A percentile compares a stretch with the other conserved stretches of the same genome.
Conservation (phyloP, 345 rosid genomes). For the Murraya koenigii region DNA sequence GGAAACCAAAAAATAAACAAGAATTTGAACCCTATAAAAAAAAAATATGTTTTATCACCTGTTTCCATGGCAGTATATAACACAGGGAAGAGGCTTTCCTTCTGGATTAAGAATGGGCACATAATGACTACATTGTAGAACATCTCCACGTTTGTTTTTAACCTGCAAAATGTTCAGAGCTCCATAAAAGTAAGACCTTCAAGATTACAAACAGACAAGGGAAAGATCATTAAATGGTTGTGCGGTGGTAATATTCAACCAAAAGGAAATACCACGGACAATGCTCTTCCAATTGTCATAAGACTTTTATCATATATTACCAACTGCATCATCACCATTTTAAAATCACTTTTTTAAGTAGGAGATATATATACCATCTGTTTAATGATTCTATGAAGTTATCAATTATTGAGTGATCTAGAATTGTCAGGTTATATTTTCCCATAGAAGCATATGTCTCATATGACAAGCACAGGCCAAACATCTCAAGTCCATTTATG, state of each 20-base stretch:
- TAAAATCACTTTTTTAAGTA: neutral
- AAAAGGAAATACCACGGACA: neutral
- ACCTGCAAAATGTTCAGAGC: slow-evolving; percentile 47
- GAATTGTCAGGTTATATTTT: neutral
- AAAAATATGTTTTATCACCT: slow-evolving; percentile 43
- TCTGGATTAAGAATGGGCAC: slow-evolving; percentile 65
- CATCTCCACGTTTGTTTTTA: slow-evolving; percentile 69
- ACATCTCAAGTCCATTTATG: neutral
- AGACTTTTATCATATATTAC: neutral
- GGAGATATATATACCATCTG: neutral
- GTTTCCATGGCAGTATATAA: slow-evolving; percentile 99
- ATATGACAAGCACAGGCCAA: neutral
- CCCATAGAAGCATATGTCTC: neutral
- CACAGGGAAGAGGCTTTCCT: slow-evolving; percentile 84
- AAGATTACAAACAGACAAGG: neutral
- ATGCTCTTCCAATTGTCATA: neutral
- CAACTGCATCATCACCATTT: neutral
- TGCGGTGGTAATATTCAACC: neutral
- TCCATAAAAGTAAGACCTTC: neutral
- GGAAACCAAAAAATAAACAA: neutral
- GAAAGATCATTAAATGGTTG: neutral
- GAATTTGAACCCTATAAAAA: neutral
- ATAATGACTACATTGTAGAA: slow-evolving; percentile 87
- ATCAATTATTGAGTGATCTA: neutral
- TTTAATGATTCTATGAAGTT: neutral